Evolutionary conservation across 805 yeast species (phyloP).

Genomic region (Ogataea angusta): DNA sequence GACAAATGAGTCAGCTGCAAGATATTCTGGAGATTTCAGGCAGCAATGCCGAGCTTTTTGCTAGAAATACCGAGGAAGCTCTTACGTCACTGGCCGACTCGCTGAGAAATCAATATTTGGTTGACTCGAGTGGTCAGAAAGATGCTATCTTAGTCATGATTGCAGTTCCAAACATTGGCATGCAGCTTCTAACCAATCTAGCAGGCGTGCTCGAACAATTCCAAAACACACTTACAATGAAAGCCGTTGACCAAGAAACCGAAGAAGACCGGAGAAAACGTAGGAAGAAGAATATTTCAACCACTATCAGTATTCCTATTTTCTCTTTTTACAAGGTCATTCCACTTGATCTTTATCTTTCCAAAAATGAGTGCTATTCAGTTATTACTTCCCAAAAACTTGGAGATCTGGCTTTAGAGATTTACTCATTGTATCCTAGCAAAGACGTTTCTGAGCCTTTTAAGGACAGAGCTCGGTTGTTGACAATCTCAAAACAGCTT

Average conservation of each 20-base stretch:
- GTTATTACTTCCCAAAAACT: slow-evolving; percentile 35
- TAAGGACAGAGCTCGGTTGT: slow-evolving; percentile 32
- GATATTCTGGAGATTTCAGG: slow-evolving; percentile 22
- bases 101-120: slow-evolving; percentile 14
- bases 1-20: slow-evolving; percentile 28
- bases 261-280: slow-evolving; percentile 28
- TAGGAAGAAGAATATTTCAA: slow-evolving; percentile 21
- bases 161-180: slow-evolving; percentile 40
- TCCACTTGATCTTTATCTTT: slow-evolving; percentile 38
- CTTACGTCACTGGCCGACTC: slow-evolving; percentile 12
- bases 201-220: slow-evolving; percentile 48
- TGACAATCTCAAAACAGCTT: slow-evolving; percentile 39
- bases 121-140: slow-evolving; percentile 6
- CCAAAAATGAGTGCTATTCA: slow-evolving; percentile 32
- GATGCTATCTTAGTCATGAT: slow-evolving; percentile 50
- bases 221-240: slow-evolving; percentile 31
- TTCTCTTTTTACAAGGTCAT: slow-evolving; percentile 36
- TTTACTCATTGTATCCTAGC: slow-evolving; percentile 56
- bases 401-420: slow-evolving; percentile 45
- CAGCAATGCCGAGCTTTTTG: slow-evolving; percentile 21
- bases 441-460: slow-evolving; percentile 5
- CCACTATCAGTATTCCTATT: slow-evolving; percentile 15
- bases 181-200: slow-evolving; percentile 46
- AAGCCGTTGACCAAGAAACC: slow-evolving; percentile 15
- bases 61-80: slow-evolving; percentile 25